phyloP scores from a whole-genome alignment of 2,329 filamentous ascomycete species.

The Botrytis hyacinthi region DNA sequence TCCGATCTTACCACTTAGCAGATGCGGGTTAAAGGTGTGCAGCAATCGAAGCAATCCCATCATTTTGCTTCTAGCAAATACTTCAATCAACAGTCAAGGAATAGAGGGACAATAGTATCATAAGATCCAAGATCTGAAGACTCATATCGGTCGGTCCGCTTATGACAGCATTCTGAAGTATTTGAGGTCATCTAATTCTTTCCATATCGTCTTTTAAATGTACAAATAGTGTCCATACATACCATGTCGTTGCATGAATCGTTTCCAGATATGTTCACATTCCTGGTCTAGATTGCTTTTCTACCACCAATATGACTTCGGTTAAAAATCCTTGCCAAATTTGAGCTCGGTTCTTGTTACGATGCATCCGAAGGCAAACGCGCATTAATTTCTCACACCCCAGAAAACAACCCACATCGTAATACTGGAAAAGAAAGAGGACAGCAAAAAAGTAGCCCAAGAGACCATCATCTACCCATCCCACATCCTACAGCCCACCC shows the following conservation, averaged over 20 bases:
- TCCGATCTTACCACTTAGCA: neutral
- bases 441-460: neutral
- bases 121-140: neutral
- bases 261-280: neutral
- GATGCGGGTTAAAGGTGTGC: neutral
- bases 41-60: neutral
- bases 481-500: constrained; percentile 3
- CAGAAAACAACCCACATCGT: constrained; percentile 7
- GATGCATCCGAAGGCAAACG: constrained; percentile 16
- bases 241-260: constrained; percentile 9
- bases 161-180: neutral
- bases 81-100: neutral
- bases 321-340: constrained; percentile 17
- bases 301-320: neutral
- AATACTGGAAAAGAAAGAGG: constrained; percentile 13
- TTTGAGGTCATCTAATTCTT: neutral
- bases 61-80: neutral
- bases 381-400: constrained; percentile 6
- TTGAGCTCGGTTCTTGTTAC: constrained; percentile 9
- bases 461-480: constrained; percentile 12
- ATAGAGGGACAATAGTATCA: neutral
- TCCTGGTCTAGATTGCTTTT: neutral
- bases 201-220: neutral
- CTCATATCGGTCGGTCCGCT: neutral
- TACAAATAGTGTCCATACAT: neutral